Evolutionary conservation across 345 rosid species (phyloP).

Genomic region (Psidium friedrichsthalianum): DNA sequence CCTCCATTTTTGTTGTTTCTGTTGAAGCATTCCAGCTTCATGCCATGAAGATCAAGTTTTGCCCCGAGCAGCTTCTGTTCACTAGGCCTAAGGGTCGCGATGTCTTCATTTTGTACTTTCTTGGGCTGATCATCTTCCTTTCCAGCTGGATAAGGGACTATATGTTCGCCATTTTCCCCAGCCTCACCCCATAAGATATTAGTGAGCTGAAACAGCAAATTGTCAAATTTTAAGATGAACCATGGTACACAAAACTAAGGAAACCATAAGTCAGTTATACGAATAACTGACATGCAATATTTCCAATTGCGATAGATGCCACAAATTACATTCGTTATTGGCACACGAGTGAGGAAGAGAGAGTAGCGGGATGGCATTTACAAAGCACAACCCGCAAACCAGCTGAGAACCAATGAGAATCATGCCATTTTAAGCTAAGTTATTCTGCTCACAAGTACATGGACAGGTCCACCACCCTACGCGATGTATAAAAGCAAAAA

Average conservation of each 20-base stretch:
- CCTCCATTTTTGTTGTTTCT: constrained; percentile 24
- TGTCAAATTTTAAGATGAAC: neutral
- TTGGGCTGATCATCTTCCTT: constrained; percentile 32
- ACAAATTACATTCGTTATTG: neutral
- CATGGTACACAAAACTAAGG: neutral
- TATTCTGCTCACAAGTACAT: neutral
- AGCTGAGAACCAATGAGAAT: neutral
- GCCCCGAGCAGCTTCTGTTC: constrained; percentile 26
- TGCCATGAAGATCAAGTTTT: constrained; percentile 23
- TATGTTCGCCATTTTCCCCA: constrained; percentile 58
- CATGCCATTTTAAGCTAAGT: neutral
- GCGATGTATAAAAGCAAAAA: neutral
- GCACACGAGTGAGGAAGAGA: neutral
- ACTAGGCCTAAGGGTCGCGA: constrained; percentile 18
- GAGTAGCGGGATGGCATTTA: neutral
- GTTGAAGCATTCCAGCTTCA: constrained; percentile 34
- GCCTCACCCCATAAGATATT: constrained; percentile 88
- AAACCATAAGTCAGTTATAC: neutral
- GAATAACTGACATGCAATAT: neutral
- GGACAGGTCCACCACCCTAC: neutral
- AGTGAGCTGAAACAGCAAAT: constrained; percentile 46
- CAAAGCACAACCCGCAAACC: neutral
- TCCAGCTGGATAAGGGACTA: constrained; percentile 56
- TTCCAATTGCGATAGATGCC: neutral
- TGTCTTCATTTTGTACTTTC: constrained; percentile 40